Evolutionary conservation across 2,329 filamentous ascomycete genomes (phyloP).

Genomic region (Diaporthe aspalathi): DNA sequence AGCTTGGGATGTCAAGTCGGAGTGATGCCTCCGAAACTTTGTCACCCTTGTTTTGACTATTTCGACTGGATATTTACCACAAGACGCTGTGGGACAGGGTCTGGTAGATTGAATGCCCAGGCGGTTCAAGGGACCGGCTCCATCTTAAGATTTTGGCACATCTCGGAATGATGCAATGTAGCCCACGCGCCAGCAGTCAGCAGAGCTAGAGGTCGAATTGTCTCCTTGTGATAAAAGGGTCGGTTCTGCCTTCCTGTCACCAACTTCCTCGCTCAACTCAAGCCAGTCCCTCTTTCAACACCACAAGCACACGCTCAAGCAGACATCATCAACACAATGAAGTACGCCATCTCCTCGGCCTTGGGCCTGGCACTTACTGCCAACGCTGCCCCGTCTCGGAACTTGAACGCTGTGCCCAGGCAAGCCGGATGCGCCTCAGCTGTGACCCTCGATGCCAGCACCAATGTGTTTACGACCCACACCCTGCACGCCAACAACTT

Average conservation of each 20-base stretch:
- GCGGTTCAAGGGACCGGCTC: conserved; percentile 28
- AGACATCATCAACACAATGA: conserved; percentile 17
- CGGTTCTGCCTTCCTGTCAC: not conserved
- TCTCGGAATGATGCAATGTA: not conserved
- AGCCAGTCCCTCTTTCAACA: not conserved
- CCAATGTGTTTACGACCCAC: conserved; percentile 53
- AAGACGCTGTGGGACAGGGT: not conserved
- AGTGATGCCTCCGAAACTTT: conserved; percentile 12
- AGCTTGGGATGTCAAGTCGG: not conserved
- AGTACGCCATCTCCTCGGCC: conserved; percentile 16
- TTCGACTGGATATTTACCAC: not conserved
- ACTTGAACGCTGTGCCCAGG: conserved; percentile 45
- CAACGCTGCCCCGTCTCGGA: conserved; percentile 48
- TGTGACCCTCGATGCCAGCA: conserved; percentile 52
- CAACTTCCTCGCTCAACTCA: not conserved
- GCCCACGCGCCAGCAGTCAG: not conserved
- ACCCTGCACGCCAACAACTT: conserved; percentile 54
- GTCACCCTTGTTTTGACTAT: not conserved
- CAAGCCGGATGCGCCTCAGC: conserved; percentile 50
- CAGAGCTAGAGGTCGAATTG: not conserved
- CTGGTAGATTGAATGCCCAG: conserved; percentile 18
- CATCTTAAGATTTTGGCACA: not conserved
- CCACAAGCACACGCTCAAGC: not conserved
- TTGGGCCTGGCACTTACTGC: conserved; percentile 39
- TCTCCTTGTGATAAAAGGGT: conserved; percentile 12